These are phyloP conservation scores for Houttuynia cordata DNA, from an alignment of 164 flowering plant genomes.

Conservation along the genomic window DNA sequence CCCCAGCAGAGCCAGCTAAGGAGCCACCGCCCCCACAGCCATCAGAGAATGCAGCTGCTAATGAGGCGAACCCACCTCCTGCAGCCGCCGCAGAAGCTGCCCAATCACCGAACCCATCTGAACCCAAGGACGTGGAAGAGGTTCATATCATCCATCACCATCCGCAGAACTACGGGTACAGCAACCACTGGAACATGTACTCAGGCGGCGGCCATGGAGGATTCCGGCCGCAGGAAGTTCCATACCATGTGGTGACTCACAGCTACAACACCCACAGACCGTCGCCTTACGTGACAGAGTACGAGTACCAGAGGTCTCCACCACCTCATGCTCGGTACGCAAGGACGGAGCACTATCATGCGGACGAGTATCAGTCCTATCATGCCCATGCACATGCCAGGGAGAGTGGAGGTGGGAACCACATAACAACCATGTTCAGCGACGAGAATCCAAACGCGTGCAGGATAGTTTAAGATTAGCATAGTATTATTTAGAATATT, in stretches of 20 bases:
- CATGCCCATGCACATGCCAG: conserved; percentile 12
- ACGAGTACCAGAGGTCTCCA: conserved; percentile 31
- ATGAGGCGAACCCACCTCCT: conserved; percentile 9
- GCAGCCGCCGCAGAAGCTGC: neutral
- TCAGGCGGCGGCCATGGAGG: conserved; percentile 14
- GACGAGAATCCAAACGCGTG: conserved; percentile 98
- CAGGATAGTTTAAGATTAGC: conserved; percentile 20
- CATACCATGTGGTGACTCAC: conserved; percentile 24
- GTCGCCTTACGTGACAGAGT: conserved; percentile 26
- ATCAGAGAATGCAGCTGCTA: conserved; percentile 21
- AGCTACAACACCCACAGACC: conserved; percentile 54
- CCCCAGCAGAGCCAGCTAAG: conserved; percentile 22
- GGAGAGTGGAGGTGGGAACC: conserved; percentile 28
- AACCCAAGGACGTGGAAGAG: conserved; percentile 39
- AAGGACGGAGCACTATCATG: conserved; percentile 31
- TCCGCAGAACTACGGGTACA: conserved; percentile 28
- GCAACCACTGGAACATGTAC: conserved; percentile 21
- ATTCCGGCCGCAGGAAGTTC: conserved; percentile 16
- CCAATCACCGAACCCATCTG: conserved; percentile 17
- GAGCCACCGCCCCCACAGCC: conserved; percentile 25
- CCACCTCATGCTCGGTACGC: conserved; percentile 18
- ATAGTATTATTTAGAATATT: neutral
- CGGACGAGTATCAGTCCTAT: conserved; percentile 33
- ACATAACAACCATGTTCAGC: conserved; percentile 65
- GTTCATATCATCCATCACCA: conserved; percentile 49